Conservation (phyloP, 331 rosid genomes). For the Acacia concinna region DNA sequence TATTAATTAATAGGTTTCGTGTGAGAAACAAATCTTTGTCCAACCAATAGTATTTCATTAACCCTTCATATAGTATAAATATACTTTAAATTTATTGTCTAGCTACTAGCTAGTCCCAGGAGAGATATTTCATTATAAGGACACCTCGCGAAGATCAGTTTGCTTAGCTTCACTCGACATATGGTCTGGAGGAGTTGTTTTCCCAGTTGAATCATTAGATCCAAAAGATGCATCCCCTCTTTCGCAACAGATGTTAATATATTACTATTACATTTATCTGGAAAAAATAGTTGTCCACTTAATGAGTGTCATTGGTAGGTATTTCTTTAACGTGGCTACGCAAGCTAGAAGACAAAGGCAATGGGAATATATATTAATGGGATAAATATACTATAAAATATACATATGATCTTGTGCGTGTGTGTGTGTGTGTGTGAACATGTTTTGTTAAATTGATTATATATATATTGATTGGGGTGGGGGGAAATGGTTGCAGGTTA, state of each 20-base stretch:
- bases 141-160: not conserved
- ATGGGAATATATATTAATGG: not conserved
- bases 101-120: not conserved
- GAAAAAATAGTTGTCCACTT: not conserved
- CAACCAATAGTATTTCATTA: not conserved
- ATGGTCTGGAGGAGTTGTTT: not conserved
- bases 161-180: not conserved
- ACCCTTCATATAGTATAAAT: no score
- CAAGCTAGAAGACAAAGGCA: not conserved
- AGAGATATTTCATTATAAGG: not conserved
- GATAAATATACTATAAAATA: not conserved
- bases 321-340: not conserved
- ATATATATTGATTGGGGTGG: not conserved
- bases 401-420: not conserved
- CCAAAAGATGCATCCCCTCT: not conserved
- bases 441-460: not conserved
- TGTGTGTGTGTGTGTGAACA: no score
- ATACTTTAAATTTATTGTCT: not conserved
- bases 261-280: not conserved
- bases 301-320: not conserved
- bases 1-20: not conserved
- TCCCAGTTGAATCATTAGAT: not conserved
- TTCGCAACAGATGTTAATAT: not conserved
- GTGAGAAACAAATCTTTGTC: not conserved
- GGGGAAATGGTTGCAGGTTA: conserved; percentile 38